Conservation (phyloP, 1,284 basidiomycete species). For the Chiua sp. region DNA sequence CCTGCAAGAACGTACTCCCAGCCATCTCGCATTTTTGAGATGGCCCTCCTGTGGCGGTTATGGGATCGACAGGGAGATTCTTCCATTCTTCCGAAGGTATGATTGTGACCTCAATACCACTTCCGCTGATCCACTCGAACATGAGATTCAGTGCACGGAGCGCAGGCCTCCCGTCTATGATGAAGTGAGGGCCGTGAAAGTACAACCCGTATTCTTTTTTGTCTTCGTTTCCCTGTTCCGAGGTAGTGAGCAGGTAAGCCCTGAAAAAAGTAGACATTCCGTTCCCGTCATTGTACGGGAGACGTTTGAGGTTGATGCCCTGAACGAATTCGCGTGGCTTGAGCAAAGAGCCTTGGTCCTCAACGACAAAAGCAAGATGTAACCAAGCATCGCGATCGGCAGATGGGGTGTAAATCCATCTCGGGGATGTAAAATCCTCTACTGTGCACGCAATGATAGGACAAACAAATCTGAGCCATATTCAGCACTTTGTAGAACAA, state of each 20-base stretch:
- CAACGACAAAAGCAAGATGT: conserved; percentile 21
- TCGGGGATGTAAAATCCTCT: conserved; percentile 14
- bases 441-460: conserved; percentile 24
- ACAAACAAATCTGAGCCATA: conserved; percentile 21
- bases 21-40: conserved; percentile 17
- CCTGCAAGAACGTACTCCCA: neutral
- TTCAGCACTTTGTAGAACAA: too few relatives aligned
- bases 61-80: conserved; percentile 28
- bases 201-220: conserved; percentile 22
- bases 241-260: conserved; percentile 22
- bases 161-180: conserved; percentile 23
- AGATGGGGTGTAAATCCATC: conserved; percentile 27
- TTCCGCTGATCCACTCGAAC: conserved; percentile 27
- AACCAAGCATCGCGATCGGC: conserved; percentile 27
- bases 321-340: conserved; percentile 19
- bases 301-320: conserved; percentile 15
- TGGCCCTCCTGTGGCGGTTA: conserved; percentile 23
- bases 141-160: conserved; percentile 26
- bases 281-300: conserved; percentile 18
- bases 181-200: conserved; percentile 20
- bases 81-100: conserved; percentile 25
- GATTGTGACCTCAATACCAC: conserved; percentile 18
- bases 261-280: conserved; percentile 12
- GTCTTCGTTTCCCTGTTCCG: neutral
- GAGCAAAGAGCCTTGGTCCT: conserved; percentile 20